Evolutionary conservation across 2,329 filamentous ascomycete genomes (phyloP).

Genomic region (Fusarium euwallaceae): DNA sequence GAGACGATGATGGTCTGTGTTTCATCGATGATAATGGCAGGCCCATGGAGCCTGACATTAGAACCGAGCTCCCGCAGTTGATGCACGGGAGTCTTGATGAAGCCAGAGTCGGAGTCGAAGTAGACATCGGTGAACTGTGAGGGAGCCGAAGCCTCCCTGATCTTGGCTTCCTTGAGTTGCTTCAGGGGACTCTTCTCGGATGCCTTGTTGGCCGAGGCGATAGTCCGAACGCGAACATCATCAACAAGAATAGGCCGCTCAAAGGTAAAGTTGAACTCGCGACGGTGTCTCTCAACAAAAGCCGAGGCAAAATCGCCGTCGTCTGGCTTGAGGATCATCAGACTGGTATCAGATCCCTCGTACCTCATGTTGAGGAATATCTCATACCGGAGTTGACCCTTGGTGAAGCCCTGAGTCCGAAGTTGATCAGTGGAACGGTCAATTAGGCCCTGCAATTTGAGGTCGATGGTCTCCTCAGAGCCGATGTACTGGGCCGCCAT

Average conservation of each 20-base stretch:
- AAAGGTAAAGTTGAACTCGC: constrained; percentile 77
- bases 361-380: constrained; percentile 60
- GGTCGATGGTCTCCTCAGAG: neutral
- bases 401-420: constrained; percentile 46
- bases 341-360: constrained; percentile 56
- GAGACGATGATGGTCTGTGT: constrained; percentile 79
- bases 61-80: constrained; percentile 39
- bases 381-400: constrained; percentile 56
- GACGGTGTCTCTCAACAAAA: constrained; percentile 78
- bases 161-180: constrained; percentile 35
- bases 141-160: neutral
- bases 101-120: constrained; percentile 29
- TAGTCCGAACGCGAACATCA: constrained; percentile 55
- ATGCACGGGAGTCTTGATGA: constrained; percentile 45
- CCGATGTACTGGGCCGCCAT: neutral
- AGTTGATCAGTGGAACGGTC: neutral
- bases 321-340: constrained; percentile 51
- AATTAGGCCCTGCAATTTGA: neutral
- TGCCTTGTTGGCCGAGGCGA: constrained; percentile 4
- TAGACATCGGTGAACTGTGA: constrained; percentile 6
- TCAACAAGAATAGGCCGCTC: constrained; percentile 58
- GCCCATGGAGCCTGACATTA: constrained; percentile 44
- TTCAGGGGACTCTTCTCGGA: constrained; percentile 37
- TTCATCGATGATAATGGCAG: constrained; percentile 72
- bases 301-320: constrained; percentile 72